These are phyloP conservation scores for Coix lacrymajobi DNA, from an alignment of 176 grass and related monocot genomes.

Conservation along the genomic window DNA sequence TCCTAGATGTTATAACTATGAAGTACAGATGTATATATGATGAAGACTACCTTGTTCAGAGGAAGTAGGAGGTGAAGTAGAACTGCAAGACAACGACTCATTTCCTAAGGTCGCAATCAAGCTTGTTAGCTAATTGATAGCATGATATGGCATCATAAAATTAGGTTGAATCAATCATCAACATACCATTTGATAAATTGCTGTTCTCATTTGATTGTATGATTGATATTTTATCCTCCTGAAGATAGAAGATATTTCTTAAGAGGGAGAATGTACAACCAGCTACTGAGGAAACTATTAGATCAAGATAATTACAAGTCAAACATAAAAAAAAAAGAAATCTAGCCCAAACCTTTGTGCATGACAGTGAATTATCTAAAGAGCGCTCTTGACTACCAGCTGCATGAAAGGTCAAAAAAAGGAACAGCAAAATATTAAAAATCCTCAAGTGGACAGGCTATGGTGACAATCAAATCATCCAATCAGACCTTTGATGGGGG, in stretches of 20 bases:
- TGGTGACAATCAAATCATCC: neutral
- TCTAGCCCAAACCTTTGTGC: slow-evolving; percentile 18
- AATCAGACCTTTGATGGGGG: slow-evolving; percentile 60
- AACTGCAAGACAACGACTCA: slow-evolving; percentile 22
- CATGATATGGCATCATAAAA: neutral
- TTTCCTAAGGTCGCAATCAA: slow-evolving; percentile 16
- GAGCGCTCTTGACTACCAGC: slow-evolving; percentile 8
- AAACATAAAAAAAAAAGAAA: slow-evolving; percentile 27
- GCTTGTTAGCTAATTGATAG: slow-evolving; percentile 11
- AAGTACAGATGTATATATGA: neutral
- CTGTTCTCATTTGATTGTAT: slow-evolving; percentile 13
- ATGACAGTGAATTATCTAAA: slow-evolving; percentile 25
- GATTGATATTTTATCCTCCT: slow-evolving; percentile 36
- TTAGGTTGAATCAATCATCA: neutral
- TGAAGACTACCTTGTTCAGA: slow-evolving; percentile 43
- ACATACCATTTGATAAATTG: slow-evolving; percentile 34
- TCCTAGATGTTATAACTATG: neutral
- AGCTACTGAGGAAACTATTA: neutral
- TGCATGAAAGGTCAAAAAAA: slow-evolving; percentile 7
- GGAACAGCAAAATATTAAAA: neutral
- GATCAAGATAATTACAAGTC: neutral
- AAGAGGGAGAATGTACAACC: neutral
- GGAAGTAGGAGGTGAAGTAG: slow-evolving; percentile 32
- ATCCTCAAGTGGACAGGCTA: neutral
- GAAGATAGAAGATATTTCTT: slow-evolving; percentile 19